Base-by-base conservation (phyloP, 2,329 filamentous ascomycete genomes). In the Dactylellina parvicollis region DNA sequence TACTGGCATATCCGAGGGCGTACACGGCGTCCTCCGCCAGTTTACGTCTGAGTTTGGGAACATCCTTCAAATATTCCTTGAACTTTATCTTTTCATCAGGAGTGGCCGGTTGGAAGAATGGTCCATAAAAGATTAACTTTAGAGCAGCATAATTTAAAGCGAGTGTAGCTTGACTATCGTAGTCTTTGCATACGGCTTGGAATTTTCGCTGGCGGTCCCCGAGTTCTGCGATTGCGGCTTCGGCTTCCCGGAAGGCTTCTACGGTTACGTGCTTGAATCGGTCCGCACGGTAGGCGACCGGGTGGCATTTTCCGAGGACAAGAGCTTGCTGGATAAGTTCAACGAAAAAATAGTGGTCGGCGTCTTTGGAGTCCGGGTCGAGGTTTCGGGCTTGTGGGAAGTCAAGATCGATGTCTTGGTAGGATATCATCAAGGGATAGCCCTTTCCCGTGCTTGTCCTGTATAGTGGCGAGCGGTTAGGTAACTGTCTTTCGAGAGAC, bases 371-470 rank as follows among this genome's bases (percentile, higher is more conserved):
- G n/a, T 64, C 69, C 34, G 64, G 54, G 42, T 77, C 76, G 16
- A 76, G 49, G 38, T 76, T 71, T 42, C 64, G 32, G n/a, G 56
- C 64, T n/a, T 74, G 70, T 4, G 75, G 76, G 14, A 76, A 30
- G 44, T 75, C 74, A 22, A 76, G 70, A 40, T 74, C 66, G 32
- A 76, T 75, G 24, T 77, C 76, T 46, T 67, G 46, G 5, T 57
- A 65, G 28, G 76, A 74, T 42, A 77, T 75, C 75, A 77, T 77
- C 9, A 77, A 59, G 2, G 76, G 76, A 44, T 77, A 76, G 1
- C 76, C 76, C 22, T 77, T 77, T 2, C 76, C 76, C 14, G 76
- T 77, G 44, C 74, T 76, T n/a, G 76, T 77, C 74, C 59, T 75
- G 7, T 16, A 36, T 59, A 9, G 24, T 22, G 24, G n/a, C 10